Evolutionary conservation across 2,329 filamentous ascomycete genomes (phyloP).

Genomic region (Ceratocystis diversiconidia): DNA sequence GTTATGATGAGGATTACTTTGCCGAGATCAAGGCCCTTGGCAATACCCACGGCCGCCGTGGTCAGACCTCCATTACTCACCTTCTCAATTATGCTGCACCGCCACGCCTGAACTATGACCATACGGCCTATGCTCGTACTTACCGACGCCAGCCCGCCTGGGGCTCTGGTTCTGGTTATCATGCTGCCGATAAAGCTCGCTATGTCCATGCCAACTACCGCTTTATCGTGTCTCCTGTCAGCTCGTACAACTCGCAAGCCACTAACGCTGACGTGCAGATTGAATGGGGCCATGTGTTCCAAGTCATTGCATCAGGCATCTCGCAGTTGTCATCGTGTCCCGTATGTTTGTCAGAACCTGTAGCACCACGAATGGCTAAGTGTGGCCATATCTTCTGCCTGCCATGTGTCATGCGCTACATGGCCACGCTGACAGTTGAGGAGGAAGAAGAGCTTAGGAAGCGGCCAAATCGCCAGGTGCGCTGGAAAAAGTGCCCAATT

Average conservation of each 20-base stretch:
- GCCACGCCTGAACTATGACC: constrained; percentile 46
- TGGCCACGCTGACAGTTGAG: constrained; percentile 56
- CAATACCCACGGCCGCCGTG: constrained; percentile 56
- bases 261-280: constrained; percentile 77
- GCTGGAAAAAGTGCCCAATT: constrained; percentile 92
- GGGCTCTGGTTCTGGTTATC: constrained; percentile 78
- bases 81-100: constrained; percentile 82
- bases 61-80: constrained; percentile 94
- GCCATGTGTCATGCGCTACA: constrained; percentile 84
- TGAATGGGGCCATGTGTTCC: constrained; percentile 80
- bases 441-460: constrained; percentile 49
- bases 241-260: constrained; percentile 66
- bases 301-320: constrained; percentile 78
- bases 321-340: constrained; percentile 83
- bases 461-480: constrained; percentile 49
- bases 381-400: constrained; percentile 97
- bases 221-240: constrained; percentile 78
- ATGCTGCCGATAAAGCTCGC: constrained; percentile 79
- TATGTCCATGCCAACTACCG: constrained; percentile 92
- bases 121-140: constrained; percentile 38
- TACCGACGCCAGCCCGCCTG: constrained; percentile 62
- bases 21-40: constrained; percentile 55
- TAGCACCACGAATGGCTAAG: constrained; percentile 89
- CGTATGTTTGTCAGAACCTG: constrained; percentile 84
- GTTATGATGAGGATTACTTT: constrained; percentile 62